Evolutionary conservation across 2,329 filamentous ascomycete species (phyloP).

Genomic region (Dactylellina haptotyla): DNA sequence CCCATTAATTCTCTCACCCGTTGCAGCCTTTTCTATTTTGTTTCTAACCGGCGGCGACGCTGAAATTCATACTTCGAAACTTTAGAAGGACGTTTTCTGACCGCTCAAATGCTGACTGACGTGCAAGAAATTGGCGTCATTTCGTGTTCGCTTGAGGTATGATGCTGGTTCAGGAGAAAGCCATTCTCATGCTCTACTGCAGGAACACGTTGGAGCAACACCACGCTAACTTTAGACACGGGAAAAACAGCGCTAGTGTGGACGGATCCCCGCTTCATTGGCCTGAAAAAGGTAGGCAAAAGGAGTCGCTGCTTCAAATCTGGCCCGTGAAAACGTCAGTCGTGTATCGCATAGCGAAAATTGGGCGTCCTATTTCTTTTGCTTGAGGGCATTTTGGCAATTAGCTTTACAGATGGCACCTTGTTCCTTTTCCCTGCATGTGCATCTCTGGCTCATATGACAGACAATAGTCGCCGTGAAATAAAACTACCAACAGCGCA

Average conservation of each 20-base stretch:
- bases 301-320: conserved; percentile 40
- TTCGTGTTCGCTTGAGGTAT: conserved; percentile 43
- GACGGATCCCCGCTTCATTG: conserved; percentile 41
- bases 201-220: conserved; percentile 52
- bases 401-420: background rate
- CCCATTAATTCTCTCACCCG: background rate
- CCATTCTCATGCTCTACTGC: conserved; percentile 41
- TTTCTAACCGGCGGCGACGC: too few species aligned
- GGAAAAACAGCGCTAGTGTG: conserved; percentile 51
- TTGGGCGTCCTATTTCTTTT: conserved; percentile 3
- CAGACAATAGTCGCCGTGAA: background rate
- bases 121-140: conserved; percentile 42
- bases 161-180: conserved; percentile 51
- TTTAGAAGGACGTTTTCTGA: background rate
- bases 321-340: conserved; percentile 42
- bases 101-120: conserved; percentile 7
- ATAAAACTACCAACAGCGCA: conserved; percentile 32
- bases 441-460: conserved; percentile 28
- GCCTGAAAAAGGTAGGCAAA: conserved; percentile 49
- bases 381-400: background rate
- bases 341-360: conserved; percentile 39
- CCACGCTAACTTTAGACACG: conserved; percentile 50
- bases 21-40: background rate
- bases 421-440: conserved; percentile 27
- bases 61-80: too few species aligned